phyloP scores from a whole-genome alignment of 179 eudicot species.

The Silene noctiflora region DNA sequence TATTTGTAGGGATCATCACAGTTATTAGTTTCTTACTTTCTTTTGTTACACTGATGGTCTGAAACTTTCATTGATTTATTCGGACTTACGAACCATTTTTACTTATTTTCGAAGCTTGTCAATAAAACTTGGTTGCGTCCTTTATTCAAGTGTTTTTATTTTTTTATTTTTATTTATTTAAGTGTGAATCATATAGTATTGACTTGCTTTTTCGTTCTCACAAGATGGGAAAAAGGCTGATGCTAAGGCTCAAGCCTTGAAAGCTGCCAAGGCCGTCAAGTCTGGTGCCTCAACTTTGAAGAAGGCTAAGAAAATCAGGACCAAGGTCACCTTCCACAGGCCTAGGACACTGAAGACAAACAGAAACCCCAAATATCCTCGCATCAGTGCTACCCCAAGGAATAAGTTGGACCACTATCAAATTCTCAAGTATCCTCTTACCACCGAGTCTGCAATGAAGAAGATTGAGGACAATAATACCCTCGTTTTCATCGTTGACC shows the following conservation, averaged over 20 bases:
- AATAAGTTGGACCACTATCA: slow-evolving; percentile 43
- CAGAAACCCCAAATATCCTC: slow-evolving; percentile 38
- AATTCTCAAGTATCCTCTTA: slow-evolving; percentile 38
- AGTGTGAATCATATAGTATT: too few species aligned
- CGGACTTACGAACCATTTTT: neutral
- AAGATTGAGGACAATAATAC: slow-evolving; percentile 48
- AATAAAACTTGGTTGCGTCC: neutral
- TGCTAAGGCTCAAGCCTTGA: slow-evolving; percentile 39
- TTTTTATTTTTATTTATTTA: too few species aligned
- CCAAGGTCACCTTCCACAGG: slow-evolving; percentile 40
- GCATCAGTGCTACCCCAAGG: slow-evolving; percentile 38
- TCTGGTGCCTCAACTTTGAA: slow-evolving; percentile 37
- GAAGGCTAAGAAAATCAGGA: slow-evolving; percentile 37
- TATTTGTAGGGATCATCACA: too few species aligned
- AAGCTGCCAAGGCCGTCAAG: slow-evolving; percentile 45
- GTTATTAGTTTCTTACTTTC: too few species aligned
- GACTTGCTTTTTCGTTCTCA: too few species aligned
- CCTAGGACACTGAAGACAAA: slow-evolving; percentile 35
- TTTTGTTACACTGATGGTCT: neutral
- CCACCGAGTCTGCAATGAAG: slow-evolving; percentile 45
- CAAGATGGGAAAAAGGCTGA: slow-evolving; percentile 37
- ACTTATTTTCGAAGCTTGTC: neutral
- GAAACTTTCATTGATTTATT: neutral
- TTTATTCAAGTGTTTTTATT: too few species aligned
- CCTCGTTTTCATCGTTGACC: slow-evolving; percentile 38